A percentile compares a stretch with the other conserved stretches of the same genome.
Evolutionary conservation across 164 flowering plant species (phyloP).

Genomic region (Litsea cubeba): DNA sequence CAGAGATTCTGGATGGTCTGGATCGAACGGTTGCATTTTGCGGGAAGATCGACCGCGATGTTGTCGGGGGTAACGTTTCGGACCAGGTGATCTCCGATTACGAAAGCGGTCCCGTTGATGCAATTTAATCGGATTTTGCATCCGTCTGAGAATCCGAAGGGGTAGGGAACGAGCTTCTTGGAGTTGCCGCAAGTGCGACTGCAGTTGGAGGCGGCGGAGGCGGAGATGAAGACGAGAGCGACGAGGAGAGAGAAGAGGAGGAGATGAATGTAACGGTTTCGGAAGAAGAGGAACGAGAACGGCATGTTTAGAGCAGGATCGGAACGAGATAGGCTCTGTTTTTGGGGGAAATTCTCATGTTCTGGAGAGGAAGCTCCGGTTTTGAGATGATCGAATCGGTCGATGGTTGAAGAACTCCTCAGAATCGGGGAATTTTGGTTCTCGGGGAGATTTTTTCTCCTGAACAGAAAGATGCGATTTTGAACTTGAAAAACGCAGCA

Average conservation of each 20-base stretch:
- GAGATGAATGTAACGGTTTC: not conserved
- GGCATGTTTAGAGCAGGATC: not conserved
- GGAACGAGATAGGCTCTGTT: not conserved
- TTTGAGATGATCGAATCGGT: not conserved
- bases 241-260: conserved; percentile 2
- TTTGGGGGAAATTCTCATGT: not conserved
- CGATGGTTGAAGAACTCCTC: not conserved
- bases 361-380: not conserved
- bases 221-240: not conserved
- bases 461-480: not conserved
- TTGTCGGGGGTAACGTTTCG: conserved; percentile 24
- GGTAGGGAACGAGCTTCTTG: conserved; percentile 28
- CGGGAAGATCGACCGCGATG: conserved; percentile 32
- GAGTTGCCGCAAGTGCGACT: conserved; percentile 28
- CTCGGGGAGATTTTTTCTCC: no score
- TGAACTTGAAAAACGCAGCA: not conserved
- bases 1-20: conserved; percentile 21
- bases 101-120: conserved; percentile 18
- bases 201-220: conserved; percentile 24
- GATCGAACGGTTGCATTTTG: conserved; percentile 52
- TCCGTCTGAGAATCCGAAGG: conserved; percentile 66
- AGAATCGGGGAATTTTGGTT: no score
- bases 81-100: conserved; percentile 37
- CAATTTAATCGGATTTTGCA: conserved; percentile 63
- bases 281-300: not conserved